These are phyloP conservation scores for Termitomyces sp. DNA, from an alignment of 768 basidiomycete genomes.

Conservation along the genomic window DNA sequence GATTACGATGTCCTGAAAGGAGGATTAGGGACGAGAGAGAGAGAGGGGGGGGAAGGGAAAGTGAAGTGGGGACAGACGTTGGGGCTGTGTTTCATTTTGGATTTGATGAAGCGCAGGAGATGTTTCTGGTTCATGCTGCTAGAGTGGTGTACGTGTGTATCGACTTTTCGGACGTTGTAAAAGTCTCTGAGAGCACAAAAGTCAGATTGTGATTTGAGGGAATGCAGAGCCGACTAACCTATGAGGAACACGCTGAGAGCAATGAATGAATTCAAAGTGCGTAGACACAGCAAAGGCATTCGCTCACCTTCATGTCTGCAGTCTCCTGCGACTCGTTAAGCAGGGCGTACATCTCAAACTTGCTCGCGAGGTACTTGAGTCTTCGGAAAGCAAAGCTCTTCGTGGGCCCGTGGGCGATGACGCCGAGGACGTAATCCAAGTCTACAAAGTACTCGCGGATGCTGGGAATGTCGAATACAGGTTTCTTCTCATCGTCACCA, in stretches of 20 bases:
- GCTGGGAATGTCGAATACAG: slow-evolving; percentile 58
- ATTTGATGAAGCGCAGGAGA: slow-evolving; percentile 95
- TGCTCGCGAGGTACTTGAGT: slow-evolving; percentile 86
- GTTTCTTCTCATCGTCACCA: slow-evolving; percentile 37
- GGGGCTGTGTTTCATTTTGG: slow-evolving; percentile 91
- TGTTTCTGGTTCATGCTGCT: slow-evolving; percentile 99
- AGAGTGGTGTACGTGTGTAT: slow-evolving; percentile 98
- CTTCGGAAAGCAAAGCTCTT: slow-evolving; percentile 94
- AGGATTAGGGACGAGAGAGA: too few relatives aligned
- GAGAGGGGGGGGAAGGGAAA: neutral
- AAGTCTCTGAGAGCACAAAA: slow-evolving; percentile 75
- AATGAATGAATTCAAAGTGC: neutral
- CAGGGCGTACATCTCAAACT: slow-evolving; percentile 90
- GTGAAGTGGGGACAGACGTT: slow-evolving; percentile 39
- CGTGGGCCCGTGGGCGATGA: slow-evolving; percentile 92
- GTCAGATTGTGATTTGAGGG: too few relatives aligned
- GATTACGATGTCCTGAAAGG: slow-evolving; percentile 82
- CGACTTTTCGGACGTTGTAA: slow-evolving; percentile 97
- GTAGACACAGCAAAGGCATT: neutral
- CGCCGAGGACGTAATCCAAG: slow-evolving; percentile 83
- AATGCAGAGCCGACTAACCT: slow-evolving; percentile 45
- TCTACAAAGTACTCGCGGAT: slow-evolving; percentile 48
- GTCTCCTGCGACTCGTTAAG: slow-evolving; percentile 93
- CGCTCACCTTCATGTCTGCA: slow-evolving; percentile 89
- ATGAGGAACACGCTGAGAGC: neutral